Percentiles rank a stretch among this genome's conserved stretches.
These are phyloP conservation scores for Leccinum disarticulatum DNA, from an alignment of 768 basidiomycete species.

Conservation along the genomic window DNA sequence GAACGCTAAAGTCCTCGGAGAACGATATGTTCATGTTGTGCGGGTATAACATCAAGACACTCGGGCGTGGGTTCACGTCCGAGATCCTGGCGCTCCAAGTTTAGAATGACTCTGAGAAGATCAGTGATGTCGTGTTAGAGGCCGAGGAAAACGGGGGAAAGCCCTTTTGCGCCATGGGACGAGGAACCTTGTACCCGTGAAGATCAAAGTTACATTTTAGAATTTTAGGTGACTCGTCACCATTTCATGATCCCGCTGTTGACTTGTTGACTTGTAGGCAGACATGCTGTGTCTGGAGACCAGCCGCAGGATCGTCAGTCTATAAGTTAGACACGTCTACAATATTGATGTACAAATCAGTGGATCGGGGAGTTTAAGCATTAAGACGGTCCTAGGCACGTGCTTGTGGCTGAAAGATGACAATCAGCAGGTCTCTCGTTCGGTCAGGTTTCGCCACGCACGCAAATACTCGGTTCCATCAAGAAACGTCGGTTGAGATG, in stretches of 20 bases:
- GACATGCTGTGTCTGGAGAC: neutral
- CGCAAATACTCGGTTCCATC: neutral
- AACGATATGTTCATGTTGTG: neutral
- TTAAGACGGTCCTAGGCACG: neutral
- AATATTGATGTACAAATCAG: neutral
- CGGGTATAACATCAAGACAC: neutral
- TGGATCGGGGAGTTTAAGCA: neutral
- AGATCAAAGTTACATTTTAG: neutral
- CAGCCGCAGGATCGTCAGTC: neutral
- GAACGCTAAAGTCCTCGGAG: conserved; percentile 15
- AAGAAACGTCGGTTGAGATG: neutral
- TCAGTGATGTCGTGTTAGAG: conserved; percentile 3
- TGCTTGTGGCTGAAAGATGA: neutral
- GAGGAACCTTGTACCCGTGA: neutral
- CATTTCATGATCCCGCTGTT: neutral
- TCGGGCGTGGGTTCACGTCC: conserved; percentile 1
- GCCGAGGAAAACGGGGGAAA: neutral
- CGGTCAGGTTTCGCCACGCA: neutral
- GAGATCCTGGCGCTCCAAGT: neutral
- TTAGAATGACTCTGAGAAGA: conserved; percentile 6
- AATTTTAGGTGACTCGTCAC: neutral
- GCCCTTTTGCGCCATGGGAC: neutral
- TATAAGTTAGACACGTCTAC: neutral
- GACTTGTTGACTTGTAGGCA: neutral
- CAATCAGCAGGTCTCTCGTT: neutral